These are phyloP conservation scores for Camelina laxa DNA, from an alignment of 345 rosid genomes.

Conservation along the genomic window DNA sequence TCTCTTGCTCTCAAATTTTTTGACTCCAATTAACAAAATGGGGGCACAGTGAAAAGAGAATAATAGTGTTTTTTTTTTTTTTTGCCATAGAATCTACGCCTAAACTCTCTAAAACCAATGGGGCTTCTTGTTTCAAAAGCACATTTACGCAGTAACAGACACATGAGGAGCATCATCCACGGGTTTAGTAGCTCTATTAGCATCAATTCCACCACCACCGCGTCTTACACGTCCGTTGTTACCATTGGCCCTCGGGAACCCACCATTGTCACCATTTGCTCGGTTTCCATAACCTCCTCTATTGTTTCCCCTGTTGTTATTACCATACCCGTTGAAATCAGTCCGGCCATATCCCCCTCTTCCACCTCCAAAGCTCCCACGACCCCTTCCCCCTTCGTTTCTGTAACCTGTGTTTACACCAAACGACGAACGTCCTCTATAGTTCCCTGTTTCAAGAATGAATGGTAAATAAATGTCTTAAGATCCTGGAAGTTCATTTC, in stretches of 20 bases:
- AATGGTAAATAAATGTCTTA: background rate
- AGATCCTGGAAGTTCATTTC: conserved; percentile 13
- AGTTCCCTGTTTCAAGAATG: conserved; percentile 55
- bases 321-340: conserved; percentile 71
- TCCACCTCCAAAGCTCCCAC: conserved; percentile 72
- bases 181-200: conserved; percentile 34
- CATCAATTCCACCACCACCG: conserved; percentile 41
- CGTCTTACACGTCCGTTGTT: conserved; percentile 39
- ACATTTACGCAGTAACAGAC: conserved; percentile 43
- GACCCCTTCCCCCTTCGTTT: conserved; percentile 78
- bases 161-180: conserved; percentile 39
- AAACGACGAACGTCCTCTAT: conserved; percentile 65
- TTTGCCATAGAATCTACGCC: conserved; percentile 25
- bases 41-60: conserved; percentile 11
- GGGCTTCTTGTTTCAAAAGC: conserved; percentile 12
- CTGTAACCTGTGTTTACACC: conserved; percentile 59
- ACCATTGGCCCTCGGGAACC: conserved; percentile 30
- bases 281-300: conserved; percentile 72
- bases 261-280: conserved; percentile 57
- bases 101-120: conserved; percentile 32
- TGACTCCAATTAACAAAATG: conserved; percentile 37
- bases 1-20: conserved; percentile 10
- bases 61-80: background rate
- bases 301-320: conserved; percentile 62
- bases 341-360: conserved; percentile 62